These are phyloP conservation scores for Saccharum spontaneum DNA, from an alignment of 176 grass and related monocot genomes.

Conservation along the genomic window DNA sequence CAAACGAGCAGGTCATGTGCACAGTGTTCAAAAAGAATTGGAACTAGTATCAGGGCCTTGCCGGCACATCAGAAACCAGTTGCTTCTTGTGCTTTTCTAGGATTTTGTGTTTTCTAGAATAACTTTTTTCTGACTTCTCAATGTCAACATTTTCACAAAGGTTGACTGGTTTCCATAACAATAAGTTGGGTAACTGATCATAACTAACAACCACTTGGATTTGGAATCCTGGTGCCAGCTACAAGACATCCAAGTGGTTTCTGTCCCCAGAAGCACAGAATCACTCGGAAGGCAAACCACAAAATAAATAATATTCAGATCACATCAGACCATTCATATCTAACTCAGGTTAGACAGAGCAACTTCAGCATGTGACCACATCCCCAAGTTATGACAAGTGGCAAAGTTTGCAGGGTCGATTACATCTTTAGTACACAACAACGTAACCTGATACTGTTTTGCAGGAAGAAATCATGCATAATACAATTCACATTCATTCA, in stretches of 20 bases:
- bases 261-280: constrained; percentile 10
- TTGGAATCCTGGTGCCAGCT: constrained; percentile 11
- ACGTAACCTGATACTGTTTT: constrained; percentile 20
- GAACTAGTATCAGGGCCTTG: constrained; percentile 20
- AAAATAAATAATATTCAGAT: constrained; percentile 25
- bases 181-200: background rate
- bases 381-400: constrained; percentile 2
- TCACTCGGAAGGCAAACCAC: background rate
- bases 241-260: background rate
- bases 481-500: constrained; percentile 9
- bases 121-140: background rate
- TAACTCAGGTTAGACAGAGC: background rate
- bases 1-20: background rate
- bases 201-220: background rate
- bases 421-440: constrained; percentile 12
- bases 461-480: background rate
- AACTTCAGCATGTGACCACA: constrained; percentile 3
- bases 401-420: background rate
- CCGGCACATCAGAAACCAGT: background rate
- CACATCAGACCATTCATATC: background rate
- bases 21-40: background rate
- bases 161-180: background rate
- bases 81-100: background rate
- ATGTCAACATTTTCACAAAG: background rate
- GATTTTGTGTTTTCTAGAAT: constrained; percentile 3